Evolutionary conservation across 352 stramenopile species (phyloP).

Genomic region (Globisporangium parvum): DNA sequence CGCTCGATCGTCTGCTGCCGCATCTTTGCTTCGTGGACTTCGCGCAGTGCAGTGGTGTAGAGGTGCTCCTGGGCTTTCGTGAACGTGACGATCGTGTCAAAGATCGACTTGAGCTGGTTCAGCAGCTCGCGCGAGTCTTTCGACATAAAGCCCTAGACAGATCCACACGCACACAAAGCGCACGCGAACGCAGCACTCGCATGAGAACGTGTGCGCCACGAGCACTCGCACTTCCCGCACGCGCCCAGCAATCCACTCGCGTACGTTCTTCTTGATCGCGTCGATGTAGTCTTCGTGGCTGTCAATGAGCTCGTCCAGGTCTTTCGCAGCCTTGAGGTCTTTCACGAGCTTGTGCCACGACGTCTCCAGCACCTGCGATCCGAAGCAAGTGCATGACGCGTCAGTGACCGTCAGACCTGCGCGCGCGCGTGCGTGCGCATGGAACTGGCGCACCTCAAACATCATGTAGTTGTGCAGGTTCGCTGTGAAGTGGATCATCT

Average conservation of each 20-base stretch:
- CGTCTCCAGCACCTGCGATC: constrained; percentile 78
- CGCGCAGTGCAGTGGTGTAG: constrained; percentile 69
- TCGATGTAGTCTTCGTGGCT: constrained; percentile 94
- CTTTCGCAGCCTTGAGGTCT: constrained; percentile 85
- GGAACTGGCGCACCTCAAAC: constrained; percentile 84
- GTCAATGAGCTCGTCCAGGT: constrained; percentile 94
- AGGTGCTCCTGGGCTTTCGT: constrained; percentile 78
- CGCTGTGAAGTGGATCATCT: constrained; percentile 98
- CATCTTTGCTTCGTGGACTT: constrained; percentile 57
- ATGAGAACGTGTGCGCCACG: background rate
- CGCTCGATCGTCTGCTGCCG: constrained; percentile 40
- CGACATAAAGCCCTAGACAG: constrained; percentile 76
- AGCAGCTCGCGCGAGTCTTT: constrained; percentile 69
- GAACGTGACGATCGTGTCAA: constrained; percentile 77
- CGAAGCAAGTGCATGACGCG: background rate
- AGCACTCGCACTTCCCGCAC: background rate
- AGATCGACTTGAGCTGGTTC: constrained; percentile 75
- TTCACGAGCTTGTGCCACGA: constrained; percentile 92
- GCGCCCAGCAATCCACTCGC: background rate
- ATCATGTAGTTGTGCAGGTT: constrained; percentile 99
- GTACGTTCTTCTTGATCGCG: constrained; percentile 85
- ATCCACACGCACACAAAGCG: background rate
- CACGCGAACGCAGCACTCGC: background rate
- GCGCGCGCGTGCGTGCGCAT: no score
- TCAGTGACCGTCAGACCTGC: background rate